A percentile compares a stretch with the other conserved stretches of the same genome.
Evolutionary conservation across 2,329 filamentous ascomycete genomes (phyloP).

Genomic region (Diaporthe capsici): DNA sequence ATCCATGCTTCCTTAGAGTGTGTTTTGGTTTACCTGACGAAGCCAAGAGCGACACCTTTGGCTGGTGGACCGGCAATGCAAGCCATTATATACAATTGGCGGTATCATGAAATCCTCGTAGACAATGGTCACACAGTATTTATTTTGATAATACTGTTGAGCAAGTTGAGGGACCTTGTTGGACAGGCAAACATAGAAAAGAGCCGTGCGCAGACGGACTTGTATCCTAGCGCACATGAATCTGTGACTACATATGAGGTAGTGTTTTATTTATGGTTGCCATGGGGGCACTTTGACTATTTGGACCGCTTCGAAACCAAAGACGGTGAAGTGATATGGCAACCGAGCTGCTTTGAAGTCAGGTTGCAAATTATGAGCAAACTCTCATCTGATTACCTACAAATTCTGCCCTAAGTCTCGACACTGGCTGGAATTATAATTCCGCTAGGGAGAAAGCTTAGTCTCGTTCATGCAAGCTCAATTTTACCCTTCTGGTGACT

Average conservation of each 20-base stretch:
- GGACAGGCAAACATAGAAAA: background rate
- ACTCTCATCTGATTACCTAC: background rate
- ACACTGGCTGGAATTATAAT: background rate
- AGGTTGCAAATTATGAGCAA: background rate
- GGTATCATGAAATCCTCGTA: no score
- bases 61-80: no score
- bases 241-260: background rate
- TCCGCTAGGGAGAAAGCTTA: no score
- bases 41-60: background rate
- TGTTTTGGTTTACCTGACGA: background rate
- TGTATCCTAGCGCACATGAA: background rate
- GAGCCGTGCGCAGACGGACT: background rate
- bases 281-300: background rate
- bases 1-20: background rate
- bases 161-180: no score
- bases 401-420: background rate
- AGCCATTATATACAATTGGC: no score
- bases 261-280: background rate
- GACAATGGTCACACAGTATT: background rate
- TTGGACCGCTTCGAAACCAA: background rate
- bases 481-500: background rate
- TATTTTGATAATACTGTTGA: background rate
- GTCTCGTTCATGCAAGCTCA: background rate
- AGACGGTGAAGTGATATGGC: background rate
- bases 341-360: background rate